Evolutionary conservation across 208 protist species (phyloP), one percentile per base, ranked within the genome.

Genomic region (Sergeia podlipaevii): DNA sequence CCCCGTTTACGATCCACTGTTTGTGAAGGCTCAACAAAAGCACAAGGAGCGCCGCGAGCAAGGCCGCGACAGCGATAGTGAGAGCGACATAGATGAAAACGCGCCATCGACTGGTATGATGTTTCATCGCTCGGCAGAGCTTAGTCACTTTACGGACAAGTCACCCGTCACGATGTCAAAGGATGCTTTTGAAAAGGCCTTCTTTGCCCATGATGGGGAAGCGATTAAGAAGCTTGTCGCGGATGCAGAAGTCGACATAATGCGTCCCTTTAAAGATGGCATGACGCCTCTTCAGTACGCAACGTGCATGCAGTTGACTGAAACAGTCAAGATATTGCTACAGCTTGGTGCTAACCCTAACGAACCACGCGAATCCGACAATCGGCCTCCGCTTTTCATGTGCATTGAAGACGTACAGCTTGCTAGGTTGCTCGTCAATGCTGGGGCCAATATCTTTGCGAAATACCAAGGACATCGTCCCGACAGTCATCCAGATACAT

Each of bases 281-380:
- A 91, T 96, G 85, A 96, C 89, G 20, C 83, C 89, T 0, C 49
- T 96, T 37, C 84, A 93, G 50, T 91, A 82, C 45, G 80, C 85
- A 20, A 82, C 75, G 36, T 83, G 71, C 28, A 66, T 61, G 17
- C 65, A 92, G 48, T 77, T 79, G 53, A 70, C 67, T 15, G 59
- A 77, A 42, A 66, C 81, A 10, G 76, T 74, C 21, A 50, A 61
- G 11, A 60, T 61, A 23, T 65, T 96, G 3, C 79, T 96, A 15
- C 70, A 74, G 20, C 70, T 83, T 27, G 85, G 85, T 21, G 89
- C 89, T 0, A 78, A 96, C 63, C 80, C 83, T 0, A 81, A 90
- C 45, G 51, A 44, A 26, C 62, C 77, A 13, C 74, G 89, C 5
- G 48, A 68, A 53, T 77, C 58, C 17, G 85, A 96, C 41, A 81